Evolutionary conservation across 139 green algal genomes (phyloP), one percentile per base, ranked within the genome.

Genomic region (Bryopsis sp.): DNA sequence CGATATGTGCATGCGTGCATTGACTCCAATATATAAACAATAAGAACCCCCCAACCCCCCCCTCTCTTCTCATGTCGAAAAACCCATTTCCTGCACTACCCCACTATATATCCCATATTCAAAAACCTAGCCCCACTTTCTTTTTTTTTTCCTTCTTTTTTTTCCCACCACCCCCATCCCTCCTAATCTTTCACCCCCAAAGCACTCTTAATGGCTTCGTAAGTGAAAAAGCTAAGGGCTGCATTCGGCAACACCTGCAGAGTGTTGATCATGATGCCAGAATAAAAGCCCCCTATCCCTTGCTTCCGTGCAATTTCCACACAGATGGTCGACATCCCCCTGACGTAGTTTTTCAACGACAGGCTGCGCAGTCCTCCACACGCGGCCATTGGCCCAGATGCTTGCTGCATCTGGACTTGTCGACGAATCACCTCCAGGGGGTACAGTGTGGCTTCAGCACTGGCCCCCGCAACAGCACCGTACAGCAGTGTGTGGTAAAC

Each of bases 341-440:
- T 64, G 57, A 35, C 11, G 43, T 50, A 19, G 19, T 50, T 19
- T 50, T 50, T 19, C 43, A 19, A 50, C 43, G 19, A n/a, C n/a
- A n/a, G n/a, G n/a, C n/a, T n/a, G n/a, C n/a, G 15, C 43, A 19
- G 11, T 50, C 43, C 43, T 50, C 43, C 15, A 11, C 43, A 50
- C 43, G 19, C 11, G 15, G 43, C 43, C 43, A 50, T 50, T 50
- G 43, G 19, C 43, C 43, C 11, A 6, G 50, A 2, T 3, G 26
- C 2, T 36, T 64, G 76, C 61, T 82, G 63, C 38, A 94, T 58
- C 80, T 93, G 88, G 74, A 93, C 84, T 33, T 73, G 67, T 31
- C 88, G 73, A 15, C 88, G 71, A 38, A 89, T 73, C 2, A 93
- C 74, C 58, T 90, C 81, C 39, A 90, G 63, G 2, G 86, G 86